Conservation (phyloP, 805 yeast species). For the Hemisphaericaspora nanyangensis region DNA sequence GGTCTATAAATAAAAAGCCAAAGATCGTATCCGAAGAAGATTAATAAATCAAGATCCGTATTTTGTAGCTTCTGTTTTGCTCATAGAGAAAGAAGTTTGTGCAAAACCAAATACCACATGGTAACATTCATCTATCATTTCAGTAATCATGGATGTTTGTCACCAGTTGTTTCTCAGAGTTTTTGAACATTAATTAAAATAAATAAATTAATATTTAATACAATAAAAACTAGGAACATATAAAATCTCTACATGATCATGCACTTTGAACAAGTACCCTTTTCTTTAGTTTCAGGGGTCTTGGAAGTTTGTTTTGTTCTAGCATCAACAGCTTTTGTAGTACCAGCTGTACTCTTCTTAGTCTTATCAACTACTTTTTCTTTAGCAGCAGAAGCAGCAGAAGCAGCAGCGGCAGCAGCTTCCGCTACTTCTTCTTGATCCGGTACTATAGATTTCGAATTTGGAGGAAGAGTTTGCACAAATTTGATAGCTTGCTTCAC, state of each 20-base stretch:
- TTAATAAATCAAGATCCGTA: too few relatives aligned
- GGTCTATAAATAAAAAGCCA: too few relatives aligned
- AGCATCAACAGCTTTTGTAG: constrained; percentile 1
- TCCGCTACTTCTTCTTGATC: background rate
- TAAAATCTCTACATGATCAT: constrained; percentile 15
- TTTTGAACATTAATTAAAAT: too few relatives aligned
- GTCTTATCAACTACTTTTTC: background rate
- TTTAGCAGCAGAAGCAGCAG: constrained; percentile 1
- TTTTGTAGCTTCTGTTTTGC: too few relatives aligned
- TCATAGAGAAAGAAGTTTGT: too few relatives aligned
- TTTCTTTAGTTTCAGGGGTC: constrained; percentile 11
- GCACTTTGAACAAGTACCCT: constrained; percentile 14
- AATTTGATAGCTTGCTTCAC: constrained; percentile 16
- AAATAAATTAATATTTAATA: too few relatives aligned
- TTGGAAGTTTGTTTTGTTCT: constrained; percentile 13
- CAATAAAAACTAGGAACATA: background rate
- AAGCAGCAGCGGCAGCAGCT: background rate
- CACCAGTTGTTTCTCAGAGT: too few relatives aligned
- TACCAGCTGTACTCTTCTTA: constrained; percentile 1
- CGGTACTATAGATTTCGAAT: background rate
- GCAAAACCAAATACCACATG: too few relatives aligned
- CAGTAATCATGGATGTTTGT: too few relatives aligned
- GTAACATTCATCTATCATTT: too few relatives aligned
- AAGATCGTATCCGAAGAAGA: too few relatives aligned
- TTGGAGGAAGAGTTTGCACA: background rate